Base-by-base conservation (phyloP, 139 green algal species). In the Cymbomonas tetramitiformis region DNA sequence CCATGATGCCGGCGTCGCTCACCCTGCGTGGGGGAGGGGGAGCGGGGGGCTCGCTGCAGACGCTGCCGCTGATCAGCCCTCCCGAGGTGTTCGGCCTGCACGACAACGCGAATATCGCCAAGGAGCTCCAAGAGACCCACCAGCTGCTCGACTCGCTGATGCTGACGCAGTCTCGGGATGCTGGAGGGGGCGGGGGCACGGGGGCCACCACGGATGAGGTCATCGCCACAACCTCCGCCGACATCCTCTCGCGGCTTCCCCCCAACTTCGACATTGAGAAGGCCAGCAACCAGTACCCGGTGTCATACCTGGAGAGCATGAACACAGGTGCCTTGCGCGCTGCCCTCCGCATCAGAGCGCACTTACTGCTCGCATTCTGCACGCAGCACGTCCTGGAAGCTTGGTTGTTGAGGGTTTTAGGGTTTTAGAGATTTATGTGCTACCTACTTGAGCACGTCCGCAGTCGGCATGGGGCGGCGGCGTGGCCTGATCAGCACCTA, bases 291-390 rank as follows among this genome's bases (percentile, higher is more conserved):
- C 52, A 61, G 7, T 87, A 79, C 72, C 78, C 82, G 0, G 74
- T 84, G 39, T 70, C 76, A 61, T 90, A 90, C 78, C 73, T 75
- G 66, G 79, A 90, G 56, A 75, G 52, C 38, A 90, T 90, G 71
- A 90, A 90, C 70, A 87, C 80, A 4, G 81, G n/a, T n/a, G n/a
- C n/a, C n/a, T n/a, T n/a, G n/a, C n/a, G n/a, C n/a, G n/a, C n/a
- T n/a, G n/a, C n/a, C n/a, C n/a, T n/a, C n/a, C n/a, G n/a, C n/a
- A n/a, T n/a, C n/a, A n/a, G n/a, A n/a, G n/a, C n/a, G n/a, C n/a
- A n/a, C n/a, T n/a, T n/a, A n/a, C n/a, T n/a, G n/a, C n/a, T n/a
- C n/a, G n/a, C n/a, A n/a, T n/a, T n/a, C n/a, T n/a, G n/a, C n/a
- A n/a, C n/a, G n/a, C n/a, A n/a, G n/a, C n/a, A n/a, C n/a, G n/a